Evolutionary conservation across 495 filamentous ascomycete species (phyloP).

Genomic region (Cercophora scortea): DNA sequence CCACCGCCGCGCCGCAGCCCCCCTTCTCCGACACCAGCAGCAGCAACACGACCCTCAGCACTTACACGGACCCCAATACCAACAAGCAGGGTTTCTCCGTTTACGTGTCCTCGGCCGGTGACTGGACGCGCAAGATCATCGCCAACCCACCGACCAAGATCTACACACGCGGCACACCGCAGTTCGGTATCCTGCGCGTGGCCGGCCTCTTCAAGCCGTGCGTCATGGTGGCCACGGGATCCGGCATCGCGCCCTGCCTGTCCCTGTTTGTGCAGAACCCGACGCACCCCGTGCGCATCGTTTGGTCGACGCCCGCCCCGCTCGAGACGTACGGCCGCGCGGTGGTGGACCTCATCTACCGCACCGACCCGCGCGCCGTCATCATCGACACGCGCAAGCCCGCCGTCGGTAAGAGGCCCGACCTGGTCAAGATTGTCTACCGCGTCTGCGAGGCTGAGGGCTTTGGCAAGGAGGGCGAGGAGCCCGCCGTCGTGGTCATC

Average conservation of each 20-base stretch:
- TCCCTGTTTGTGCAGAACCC: constrained; percentile 36
- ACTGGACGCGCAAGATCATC: constrained; percentile 69
- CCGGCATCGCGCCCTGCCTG: constrained; percentile 68
- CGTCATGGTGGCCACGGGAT: constrained; percentile 75
- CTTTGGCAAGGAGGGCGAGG: constrained; percentile 43
- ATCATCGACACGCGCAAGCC: constrained; percentile 41
- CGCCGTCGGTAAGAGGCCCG: constrained; percentile 27
- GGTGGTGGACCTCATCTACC: constrained; percentile 34
- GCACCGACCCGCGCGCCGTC: constrained; percentile 38
- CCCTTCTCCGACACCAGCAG: constrained; percentile 13
- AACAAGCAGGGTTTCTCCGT: constrained; percentile 50
- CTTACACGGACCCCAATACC: neutral
- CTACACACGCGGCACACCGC: constrained; percentile 46
- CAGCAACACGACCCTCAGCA: neutral
- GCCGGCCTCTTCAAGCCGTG: constrained; percentile 60
- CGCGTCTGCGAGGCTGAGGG: constrained; percentile 42
- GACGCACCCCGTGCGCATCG: constrained; percentile 34
- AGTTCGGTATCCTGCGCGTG: constrained; percentile 65
- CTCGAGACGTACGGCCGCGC: constrained; percentile 35
- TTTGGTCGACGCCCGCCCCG: constrained; percentile 43
- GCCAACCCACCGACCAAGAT: constrained; percentile 49
- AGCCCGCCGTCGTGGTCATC: constrained; percentile 71
- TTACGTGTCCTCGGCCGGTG: constrained; percentile 72
- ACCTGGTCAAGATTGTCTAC: constrained; percentile 51
- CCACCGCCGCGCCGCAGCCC: constrained; percentile 3